Percentiles rank a stretch among this genome's conserved stretches.
Evolutionary conservation across 768 basidiomycete species (phyloP).

Genomic region (Calocybe gangraenosa): DNA sequence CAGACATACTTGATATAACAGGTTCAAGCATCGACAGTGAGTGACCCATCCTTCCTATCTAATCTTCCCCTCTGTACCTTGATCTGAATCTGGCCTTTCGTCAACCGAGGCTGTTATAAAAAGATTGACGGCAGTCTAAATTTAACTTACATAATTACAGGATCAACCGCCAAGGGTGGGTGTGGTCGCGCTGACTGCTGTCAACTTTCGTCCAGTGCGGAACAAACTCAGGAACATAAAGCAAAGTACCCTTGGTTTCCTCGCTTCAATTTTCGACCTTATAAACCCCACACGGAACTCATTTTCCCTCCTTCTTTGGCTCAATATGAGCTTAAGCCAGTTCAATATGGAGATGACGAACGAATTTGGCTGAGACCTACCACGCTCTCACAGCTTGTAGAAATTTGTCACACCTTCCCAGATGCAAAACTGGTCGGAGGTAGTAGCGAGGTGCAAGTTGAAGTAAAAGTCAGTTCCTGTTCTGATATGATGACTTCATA

Average conservation of each 20-base stretch:
- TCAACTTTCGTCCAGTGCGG: slow-evolving; percentile 10
- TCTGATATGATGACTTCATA: not conserved
- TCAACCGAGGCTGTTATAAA: no score
- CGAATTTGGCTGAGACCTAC: slow-evolving; percentile 13
- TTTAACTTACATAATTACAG: not conserved
- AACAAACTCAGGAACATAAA: not conserved
- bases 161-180: slow-evolving; percentile 1
- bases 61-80: no score
- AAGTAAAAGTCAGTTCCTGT: slow-evolving; percentile 9
- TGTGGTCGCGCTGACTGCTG: slow-evolving; percentile 17
- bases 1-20: not conserved
- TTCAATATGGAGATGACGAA: slow-evolving; percentile 11
- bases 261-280: slow-evolving; percentile 14
- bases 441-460: slow-evolving; percentile 15
- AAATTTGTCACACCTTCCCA: slow-evolving; percentile 6
- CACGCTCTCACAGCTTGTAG: slow-evolving; percentile 10
- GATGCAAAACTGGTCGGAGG: slow-evolving; percentile 12
- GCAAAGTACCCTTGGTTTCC: slow-evolving; percentile 13
- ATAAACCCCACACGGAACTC: slow-evolving; percentile 13
- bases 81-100: no score
- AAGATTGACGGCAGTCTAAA: no score
- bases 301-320: slow-evolving; percentile 12
- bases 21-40: slow-evolving; percentile 6
- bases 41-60: no score
- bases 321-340: slow-evolving; percentile 8